Conservation (phyloP, 78 protist species). For the Emiliania huxleyi region DNA sequence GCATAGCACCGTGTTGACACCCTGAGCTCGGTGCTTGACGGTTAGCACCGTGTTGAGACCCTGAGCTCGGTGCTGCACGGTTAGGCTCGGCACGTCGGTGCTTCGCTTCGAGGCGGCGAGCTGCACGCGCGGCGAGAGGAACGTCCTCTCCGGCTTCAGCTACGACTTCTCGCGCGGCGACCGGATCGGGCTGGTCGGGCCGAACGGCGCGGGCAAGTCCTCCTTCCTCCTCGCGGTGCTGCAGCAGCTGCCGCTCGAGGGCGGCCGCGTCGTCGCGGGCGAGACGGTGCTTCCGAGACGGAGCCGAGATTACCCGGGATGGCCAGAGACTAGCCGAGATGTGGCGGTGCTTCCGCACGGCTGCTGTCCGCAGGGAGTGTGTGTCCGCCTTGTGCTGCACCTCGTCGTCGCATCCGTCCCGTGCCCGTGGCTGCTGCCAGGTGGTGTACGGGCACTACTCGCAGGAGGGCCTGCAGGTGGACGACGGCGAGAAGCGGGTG, state of each 20-base stretch:
- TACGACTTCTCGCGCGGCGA: conserved; percentile 3
- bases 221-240: conserved; percentile 38
- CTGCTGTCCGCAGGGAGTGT: too few species aligned
- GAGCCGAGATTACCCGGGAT: too few species aligned
- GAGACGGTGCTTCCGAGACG: too few species aligned
- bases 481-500: neutral
- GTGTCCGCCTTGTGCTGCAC: too few species aligned
- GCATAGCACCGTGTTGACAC: too few species aligned
- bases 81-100: neutral
- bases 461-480: neutral
- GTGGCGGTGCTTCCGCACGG: too few species aligned
- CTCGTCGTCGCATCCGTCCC: too few species aligned
- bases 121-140: neutral
- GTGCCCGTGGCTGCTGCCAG: neutral
- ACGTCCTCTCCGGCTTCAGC: neutral
- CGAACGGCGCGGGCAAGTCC: conserved; percentile 61
- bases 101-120: neutral
- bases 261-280: neutral
- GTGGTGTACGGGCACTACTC: conserved; percentile 12
- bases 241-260: conserved; percentile 8
- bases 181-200: conserved; percentile 43
- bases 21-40: too few species aligned
- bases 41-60: too few species aligned
- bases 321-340: neutral
- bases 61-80: too few species aligned